These are phyloP conservation scores for Russula brevipes DNA, from an alignment of 768 basidiomycete species.

Conservation along the genomic window DNA sequence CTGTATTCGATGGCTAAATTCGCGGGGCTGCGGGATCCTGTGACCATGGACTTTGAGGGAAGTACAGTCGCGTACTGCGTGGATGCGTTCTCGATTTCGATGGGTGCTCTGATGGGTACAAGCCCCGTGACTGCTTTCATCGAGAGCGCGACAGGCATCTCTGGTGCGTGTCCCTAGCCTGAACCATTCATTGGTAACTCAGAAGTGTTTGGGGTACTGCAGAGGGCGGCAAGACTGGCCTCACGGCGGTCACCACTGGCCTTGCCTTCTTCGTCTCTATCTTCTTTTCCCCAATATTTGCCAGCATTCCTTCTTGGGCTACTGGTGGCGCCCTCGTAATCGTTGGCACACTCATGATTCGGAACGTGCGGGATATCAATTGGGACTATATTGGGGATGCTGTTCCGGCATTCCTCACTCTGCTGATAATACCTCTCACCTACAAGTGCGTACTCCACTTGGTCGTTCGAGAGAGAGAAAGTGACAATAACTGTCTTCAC, in stretches of 20 bases:
- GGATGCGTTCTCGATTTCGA: constrained; percentile 75
- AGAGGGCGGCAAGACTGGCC: constrained; percentile 86
- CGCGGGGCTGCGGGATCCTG: constrained; percentile 78
- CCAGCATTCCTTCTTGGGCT: constrained; percentile 82
- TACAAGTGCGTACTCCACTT: constrained; percentile 52
- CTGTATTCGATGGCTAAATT: constrained; percentile 90
- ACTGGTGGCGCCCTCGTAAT: constrained; percentile 83
- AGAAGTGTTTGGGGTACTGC: constrained; percentile 23
- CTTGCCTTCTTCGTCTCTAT: constrained; percentile 76
- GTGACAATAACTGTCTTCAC: constrained; percentile 1
- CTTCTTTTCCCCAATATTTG: constrained; percentile 87
- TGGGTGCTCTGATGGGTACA: constrained; percentile 75
- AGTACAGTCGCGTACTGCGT: constrained; percentile 79
- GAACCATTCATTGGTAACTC: not conserved
- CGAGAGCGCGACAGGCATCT: constrained; percentile 78
- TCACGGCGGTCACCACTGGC: constrained; percentile 69
- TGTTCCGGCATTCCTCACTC: constrained; percentile 80
- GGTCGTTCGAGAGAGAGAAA: not conserved
- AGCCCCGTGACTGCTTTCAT: constrained; percentile 81
- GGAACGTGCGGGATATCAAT: constrained; percentile 78
- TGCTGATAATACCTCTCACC: constrained; percentile 72
- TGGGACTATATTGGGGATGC: constrained; percentile 86
- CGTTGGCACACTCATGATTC: constrained; percentile 85
- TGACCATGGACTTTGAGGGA: constrained; percentile 82
- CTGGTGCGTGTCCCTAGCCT: constrained; percentile 36